Percentiles rank a stretch among this genome's conserved stretches.
phyloP scores from a whole-genome alignment of 805 yeast genomes.

The Candida broadrunensis region DNA sequence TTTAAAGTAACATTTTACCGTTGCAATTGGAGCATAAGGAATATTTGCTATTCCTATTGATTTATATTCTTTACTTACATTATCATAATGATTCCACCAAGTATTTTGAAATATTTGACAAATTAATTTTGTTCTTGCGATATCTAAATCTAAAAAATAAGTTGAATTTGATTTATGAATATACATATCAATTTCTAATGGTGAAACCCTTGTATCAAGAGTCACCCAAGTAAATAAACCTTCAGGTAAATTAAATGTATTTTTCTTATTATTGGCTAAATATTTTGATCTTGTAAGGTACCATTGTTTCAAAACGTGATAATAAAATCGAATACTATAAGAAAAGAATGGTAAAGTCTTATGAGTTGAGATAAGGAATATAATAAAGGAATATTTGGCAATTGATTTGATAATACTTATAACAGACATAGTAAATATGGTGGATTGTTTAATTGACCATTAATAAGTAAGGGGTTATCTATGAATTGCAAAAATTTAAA shows the following conservation, averaged over 20 bases:
- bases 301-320: conserved; percentile 39
- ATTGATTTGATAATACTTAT: neutral
- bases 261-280: conserved; percentile 21
- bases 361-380: conserved; percentile 40
- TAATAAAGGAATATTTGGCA: conserved; percentile 6
- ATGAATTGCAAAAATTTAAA: no score
- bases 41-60: conserved; percentile 22
- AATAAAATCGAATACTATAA: conserved; percentile 62
- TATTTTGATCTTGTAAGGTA: conserved; percentile 29
- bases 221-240: conserved; percentile 43
- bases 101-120: conserved; percentile 54
- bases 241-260: conserved; percentile 25
- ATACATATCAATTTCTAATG: conserved; percentile 81
- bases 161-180: conserved; percentile 87
- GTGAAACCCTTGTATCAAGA: conserved; percentile 58
- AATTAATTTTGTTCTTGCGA: conserved; percentile 67
- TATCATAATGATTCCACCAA: conserved; percentile 44
- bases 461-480: no score
- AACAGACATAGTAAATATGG: no score
- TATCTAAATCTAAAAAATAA: conserved; percentile 77
- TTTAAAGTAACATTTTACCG: conserved; percentile 63
- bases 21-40: conserved; percentile 77
- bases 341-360: conserved; percentile 71
- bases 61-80: conserved; percentile 31
- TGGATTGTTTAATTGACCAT: no score